A percentile compares a stretch with the other conserved stretches of the same genome.
Conservation (phyloP, 345 rosid species). For the Mangifera indica region DNA sequence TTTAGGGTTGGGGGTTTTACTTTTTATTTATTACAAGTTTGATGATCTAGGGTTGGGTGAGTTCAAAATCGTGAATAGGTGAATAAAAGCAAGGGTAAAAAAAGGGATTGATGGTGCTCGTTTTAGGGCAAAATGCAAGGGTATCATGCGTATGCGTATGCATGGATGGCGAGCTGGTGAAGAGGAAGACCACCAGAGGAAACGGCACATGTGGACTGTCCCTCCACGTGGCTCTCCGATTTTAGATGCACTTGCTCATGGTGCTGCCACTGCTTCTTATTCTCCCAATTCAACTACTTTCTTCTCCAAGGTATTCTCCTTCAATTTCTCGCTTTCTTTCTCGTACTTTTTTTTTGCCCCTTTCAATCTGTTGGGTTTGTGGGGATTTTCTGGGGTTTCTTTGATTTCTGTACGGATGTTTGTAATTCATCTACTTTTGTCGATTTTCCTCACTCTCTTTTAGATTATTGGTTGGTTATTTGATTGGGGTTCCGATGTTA, state of each 20-base stretch:
- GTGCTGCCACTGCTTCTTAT: slow-evolving; percentile 33
- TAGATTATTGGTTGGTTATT: too few relatives aligned
- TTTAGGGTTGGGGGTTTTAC: too few relatives aligned
- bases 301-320: slow-evolving; percentile 53
- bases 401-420: not conserved
- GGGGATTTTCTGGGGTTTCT: not conserved
- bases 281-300: slow-evolving; percentile 44
- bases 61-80: slow-evolving; percentile 25
- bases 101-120: slow-evolving; percentile 48
- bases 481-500: not conserved
- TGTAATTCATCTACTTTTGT: not conserved
- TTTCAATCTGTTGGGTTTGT: not conserved
- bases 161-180: slow-evolving; percentile 38
- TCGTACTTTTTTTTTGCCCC: too few relatives aligned
- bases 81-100: slow-evolving; percentile 5
- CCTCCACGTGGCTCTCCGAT: slow-evolving; percentile 51
- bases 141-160: slow-evolving; percentile 58
- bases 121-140: slow-evolving; percentile 58
- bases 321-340: too few relatives aligned
- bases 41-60: slow-evolving; percentile 22
- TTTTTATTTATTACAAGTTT: too few relatives aligned
- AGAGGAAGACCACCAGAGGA: slow-evolving; percentile 42
- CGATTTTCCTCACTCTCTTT: not conserved
- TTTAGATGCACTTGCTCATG: slow-evolving; percentile 28
- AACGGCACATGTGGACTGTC: slow-evolving; percentile 62